Percentiles rank a stretch among this genome's conserved stretches.
Conservation (phyloP, 805 yeast genomes). For the Candida piceae region DNA sequence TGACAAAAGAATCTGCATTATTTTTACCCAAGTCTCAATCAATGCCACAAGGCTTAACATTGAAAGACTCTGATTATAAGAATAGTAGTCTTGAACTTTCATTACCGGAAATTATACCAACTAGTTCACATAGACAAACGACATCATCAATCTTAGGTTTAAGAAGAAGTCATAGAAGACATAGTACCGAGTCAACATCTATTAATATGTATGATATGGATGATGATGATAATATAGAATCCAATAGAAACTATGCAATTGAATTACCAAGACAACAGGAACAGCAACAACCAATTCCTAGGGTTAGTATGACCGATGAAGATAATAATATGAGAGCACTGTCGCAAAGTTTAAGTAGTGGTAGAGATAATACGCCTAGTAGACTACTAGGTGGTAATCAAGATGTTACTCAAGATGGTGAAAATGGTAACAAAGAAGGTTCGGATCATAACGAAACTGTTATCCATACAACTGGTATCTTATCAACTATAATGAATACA, state of each 20-base stretch:
- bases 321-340: background rate
- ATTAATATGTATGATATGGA: conserved; percentile 3
- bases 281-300: background rate
- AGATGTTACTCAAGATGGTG: too few species aligned
- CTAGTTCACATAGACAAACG: background rate
- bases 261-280: background rate
- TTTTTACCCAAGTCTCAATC: background rate
- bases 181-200: too few species aligned
- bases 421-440: too few species aligned
- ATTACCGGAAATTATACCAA: background rate
- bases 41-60: conserved; percentile 4
- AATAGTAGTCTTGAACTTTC: background rate
- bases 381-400: background rate
- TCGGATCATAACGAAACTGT: too few species aligned
- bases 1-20: background rate
- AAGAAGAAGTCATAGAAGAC: conserved; percentile 1
- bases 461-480: conserved; percentile 17
- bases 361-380: background rate
- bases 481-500: conserved; percentile 25
- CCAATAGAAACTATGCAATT: background rate
- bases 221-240: background rate
- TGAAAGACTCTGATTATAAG: background rate
- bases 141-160: background rate
- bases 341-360: background rate
- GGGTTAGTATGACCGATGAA: background rate